These are phyloP conservation scores for Brassica napus DNA, from an alignment of 345 rosid species.

Conservation along the genomic window DNA sequence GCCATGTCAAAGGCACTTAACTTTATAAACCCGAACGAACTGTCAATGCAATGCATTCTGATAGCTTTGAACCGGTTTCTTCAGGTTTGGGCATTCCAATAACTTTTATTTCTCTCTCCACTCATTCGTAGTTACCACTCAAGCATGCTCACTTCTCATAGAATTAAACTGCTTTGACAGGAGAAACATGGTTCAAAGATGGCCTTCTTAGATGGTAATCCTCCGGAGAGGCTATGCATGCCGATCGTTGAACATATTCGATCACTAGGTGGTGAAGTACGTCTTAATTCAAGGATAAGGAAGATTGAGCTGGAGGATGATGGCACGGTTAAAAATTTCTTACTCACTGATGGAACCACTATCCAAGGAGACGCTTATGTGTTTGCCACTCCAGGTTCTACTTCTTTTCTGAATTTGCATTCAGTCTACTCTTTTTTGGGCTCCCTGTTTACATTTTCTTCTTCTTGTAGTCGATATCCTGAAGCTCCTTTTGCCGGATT, in stretches of 20 bases:
- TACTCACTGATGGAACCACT: conserved; percentile 60
- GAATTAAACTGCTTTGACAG: conserved; percentile 28
- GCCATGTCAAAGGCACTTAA: conserved; percentile 43
- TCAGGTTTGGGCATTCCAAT: conserved; percentile 52
- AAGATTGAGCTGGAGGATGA: conserved; percentile 77
- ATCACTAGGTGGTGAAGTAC: conserved; percentile 83
- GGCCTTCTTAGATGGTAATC: conserved; percentile 98
- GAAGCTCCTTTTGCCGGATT: conserved; percentile 84
- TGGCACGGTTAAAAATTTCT: conserved; percentile 75
- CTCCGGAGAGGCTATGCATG: conserved; percentile 92
- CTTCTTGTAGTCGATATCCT: conserved; percentile 67
- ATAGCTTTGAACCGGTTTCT: conserved; percentile 94
- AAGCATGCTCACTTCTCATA: background rate
- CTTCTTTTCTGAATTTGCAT: background rate
- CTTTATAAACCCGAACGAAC: conserved; percentile 91
- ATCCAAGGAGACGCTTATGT: conserved; percentile 88
- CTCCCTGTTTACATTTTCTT: background rate
- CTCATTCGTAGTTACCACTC: too few relatives aligned
- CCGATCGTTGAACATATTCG: conserved; percentile 76
- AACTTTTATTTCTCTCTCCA: background rate
- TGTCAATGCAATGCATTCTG: conserved; percentile 91
- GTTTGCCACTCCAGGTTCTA: conserved; percentile 52
- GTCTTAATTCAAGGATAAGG: conserved; percentile 75
- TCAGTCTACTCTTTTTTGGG: background rate
- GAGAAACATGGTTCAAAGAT: conserved; percentile 97